Percentiles rank a stretch among this genome's conserved stretches.
phyloP scores from a whole-genome alignment of 225 moss, liverwort and hornwort species.

The Climacium dendroides region DNA sequence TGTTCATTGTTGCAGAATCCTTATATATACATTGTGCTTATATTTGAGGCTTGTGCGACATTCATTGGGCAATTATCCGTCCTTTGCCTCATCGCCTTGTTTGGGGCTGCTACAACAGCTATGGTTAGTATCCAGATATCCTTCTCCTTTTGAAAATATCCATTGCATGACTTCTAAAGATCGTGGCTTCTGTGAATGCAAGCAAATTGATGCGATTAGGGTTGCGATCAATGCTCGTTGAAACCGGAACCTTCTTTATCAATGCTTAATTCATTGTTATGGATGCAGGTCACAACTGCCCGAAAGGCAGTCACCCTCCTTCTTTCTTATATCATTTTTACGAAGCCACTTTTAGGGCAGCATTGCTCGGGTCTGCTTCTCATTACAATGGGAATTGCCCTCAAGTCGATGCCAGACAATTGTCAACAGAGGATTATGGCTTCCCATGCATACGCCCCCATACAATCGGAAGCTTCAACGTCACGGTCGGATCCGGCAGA shows the following conservation, averaged over 20 bases:
- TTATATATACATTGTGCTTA: slow-evolving; percentile 58
- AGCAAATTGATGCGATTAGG: background rate
- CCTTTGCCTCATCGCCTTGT: slow-evolving; percentile 70
- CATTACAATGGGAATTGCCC: slow-evolving; percentile 60
- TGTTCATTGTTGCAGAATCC: slow-evolving; percentile 42
- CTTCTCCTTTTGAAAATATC: background rate
- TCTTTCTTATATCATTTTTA: slow-evolving; percentile 77
- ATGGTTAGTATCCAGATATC: slow-evolving; percentile 36
- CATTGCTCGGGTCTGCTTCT: slow-evolving; percentile 68
- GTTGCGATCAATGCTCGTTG: background rate
- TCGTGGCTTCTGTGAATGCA: background rate
- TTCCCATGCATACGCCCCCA: background rate
- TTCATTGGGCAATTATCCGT: slow-evolving; percentile 80
- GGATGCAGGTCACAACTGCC: slow-evolving; percentile 72
- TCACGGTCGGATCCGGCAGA: background rate
- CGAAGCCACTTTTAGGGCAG: slow-evolving; percentile 67
- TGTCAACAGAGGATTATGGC: slow-evolving; percentile 4
- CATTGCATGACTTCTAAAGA: background rate
- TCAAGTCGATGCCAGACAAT: slow-evolving; percentile 65
- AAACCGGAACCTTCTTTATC: background rate
- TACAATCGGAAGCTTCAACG: slow-evolving; percentile 10
- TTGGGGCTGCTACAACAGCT: slow-evolving; percentile 84
- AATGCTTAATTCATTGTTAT: background rate
- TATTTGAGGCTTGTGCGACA: slow-evolving; percentile 75
- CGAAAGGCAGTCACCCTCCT: slow-evolving; percentile 74